phyloP scores from a whole-genome alignment of 2,329 filamentous ascomycete species.

The Taxawa tesnikishii region DNA sequence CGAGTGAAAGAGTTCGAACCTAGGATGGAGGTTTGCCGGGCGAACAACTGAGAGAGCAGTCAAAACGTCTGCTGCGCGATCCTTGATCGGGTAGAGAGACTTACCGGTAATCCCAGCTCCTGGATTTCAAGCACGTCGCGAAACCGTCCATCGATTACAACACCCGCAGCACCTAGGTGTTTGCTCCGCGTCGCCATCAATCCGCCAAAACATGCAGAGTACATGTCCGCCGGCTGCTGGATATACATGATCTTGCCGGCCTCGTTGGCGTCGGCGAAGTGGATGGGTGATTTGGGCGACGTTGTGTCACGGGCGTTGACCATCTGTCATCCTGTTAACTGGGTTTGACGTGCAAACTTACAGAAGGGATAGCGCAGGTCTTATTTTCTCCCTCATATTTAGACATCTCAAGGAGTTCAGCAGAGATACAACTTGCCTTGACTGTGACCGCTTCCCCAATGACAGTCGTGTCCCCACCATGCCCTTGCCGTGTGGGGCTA shows the following conservation, averaged over 20 bases:
- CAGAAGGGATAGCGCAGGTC: too few species aligned
- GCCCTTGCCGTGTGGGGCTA: slow-evolving; percentile 2
- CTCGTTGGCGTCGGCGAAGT: slow-evolving; percentile 23
- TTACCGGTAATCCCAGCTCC: slow-evolving; percentile 9
- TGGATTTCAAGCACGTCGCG: slow-evolving; percentile 21
- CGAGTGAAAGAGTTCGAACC: slow-evolving; percentile 24
- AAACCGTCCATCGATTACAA: slow-evolving; percentile 27
- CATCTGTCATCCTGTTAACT: too few species aligned
- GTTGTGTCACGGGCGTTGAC: slow-evolving; percentile 19
- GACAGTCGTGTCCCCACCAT: slow-evolving; percentile 1
- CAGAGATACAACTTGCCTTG: too few species aligned
- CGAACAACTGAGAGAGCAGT: slow-evolving; percentile 18
- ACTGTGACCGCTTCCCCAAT: slow-evolving; percentile 9
- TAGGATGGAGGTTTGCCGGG: slow-evolving; percentile 18
- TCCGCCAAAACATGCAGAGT: slow-evolving; percentile 26
- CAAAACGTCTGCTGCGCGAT: too few species aligned
- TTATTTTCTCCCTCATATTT: too few species aligned
- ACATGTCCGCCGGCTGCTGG: slow-evolving; percentile 21
- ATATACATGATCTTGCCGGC: slow-evolving; percentile 23
- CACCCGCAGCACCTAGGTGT: slow-evolving; percentile 21
- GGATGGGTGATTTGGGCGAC: slow-evolving; percentile 17
- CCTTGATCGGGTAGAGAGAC: too few species aligned
- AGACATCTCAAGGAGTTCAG: too few species aligned
- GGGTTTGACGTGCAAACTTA: too few species aligned
- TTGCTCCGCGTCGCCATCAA: slow-evolving; percentile 25